phyloP scores from a whole-genome alignment of 257 asterid genomes.

The Voacanga thouarsii region DNA sequence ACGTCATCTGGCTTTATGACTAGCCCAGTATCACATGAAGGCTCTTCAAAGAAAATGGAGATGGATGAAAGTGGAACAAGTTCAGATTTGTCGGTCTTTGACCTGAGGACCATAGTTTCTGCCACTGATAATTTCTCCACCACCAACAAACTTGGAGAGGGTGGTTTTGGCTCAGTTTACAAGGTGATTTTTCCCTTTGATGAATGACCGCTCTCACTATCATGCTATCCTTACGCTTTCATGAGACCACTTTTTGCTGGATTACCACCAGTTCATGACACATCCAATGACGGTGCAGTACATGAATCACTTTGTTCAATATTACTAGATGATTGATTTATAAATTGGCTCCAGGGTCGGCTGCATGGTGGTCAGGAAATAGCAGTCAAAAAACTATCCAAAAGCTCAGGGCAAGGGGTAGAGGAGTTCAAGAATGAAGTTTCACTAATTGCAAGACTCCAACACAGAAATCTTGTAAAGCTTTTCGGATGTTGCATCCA shows the following conservation, averaged over 20 bases:
- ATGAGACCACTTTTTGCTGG: background rate
- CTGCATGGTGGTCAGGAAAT: constrained; percentile 23
- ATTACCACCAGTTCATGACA: too few species aligned
- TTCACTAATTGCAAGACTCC: constrained; percentile 29
- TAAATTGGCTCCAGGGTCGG: constrained; percentile 19
- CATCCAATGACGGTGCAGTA: background rate
- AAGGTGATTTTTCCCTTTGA: constrained; percentile 16
- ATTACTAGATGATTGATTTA: constrained; percentile 1
- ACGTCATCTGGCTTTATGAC: background rate
- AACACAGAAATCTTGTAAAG: constrained; percentile 36
- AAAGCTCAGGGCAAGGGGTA: constrained; percentile 25
- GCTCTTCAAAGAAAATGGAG: constrained; percentile 15
- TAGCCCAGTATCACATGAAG: constrained; percentile 13
- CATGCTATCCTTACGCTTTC: background rate
- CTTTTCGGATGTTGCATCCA: constrained; percentile 33
- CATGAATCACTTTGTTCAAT: background rate
- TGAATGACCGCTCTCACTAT: background rate
- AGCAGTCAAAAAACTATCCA: constrained; percentile 32
- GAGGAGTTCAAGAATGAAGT: constrained; percentile 37
- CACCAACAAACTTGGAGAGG: constrained; percentile 28
- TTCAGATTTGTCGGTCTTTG: constrained; percentile 18
- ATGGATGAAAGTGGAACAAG: constrained; percentile 9
- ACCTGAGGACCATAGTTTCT: constrained; percentile 16
- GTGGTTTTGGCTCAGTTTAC: constrained; percentile 31
- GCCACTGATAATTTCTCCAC: constrained; percentile 23